These are phyloP conservation scores for Ochromonas danica DNA, from an alignment of 108 stramenopile genomes.

Conservation along the genomic window DNA sequence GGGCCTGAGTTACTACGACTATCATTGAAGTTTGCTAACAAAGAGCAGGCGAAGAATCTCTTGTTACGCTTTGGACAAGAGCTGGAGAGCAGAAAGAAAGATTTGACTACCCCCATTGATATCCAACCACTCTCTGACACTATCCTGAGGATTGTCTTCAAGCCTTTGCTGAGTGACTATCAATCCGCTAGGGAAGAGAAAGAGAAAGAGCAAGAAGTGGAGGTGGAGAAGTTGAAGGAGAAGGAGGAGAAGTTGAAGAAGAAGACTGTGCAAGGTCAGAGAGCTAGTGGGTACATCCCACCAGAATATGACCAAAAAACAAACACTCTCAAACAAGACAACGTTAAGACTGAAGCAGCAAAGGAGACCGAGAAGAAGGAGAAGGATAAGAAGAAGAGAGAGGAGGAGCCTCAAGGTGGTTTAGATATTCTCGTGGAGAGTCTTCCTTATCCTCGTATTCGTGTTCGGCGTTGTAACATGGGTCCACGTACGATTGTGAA, in stretches of 20 bases:
- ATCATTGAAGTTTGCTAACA: not conserved
- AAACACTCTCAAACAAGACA: too few relatives aligned
- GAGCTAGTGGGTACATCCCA: not conserved
- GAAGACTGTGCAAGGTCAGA: too few relatives aligned
- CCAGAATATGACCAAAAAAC: not conserved
- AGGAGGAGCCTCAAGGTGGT: constrained; percentile 39
- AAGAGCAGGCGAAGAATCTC: not conserved
- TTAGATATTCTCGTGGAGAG: constrained; percentile 49
- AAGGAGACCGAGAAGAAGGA: not conserved
- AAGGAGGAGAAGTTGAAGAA: not conserved
- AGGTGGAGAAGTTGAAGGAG: not conserved
- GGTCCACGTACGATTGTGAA: constrained; percentile 45
- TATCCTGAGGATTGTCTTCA: constrained; percentile 40
- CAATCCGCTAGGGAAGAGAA: constrained; percentile 48
- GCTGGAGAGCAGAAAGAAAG: not conserved
- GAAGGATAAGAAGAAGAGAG: not conserved
- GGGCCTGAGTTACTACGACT: constrained; percentile 46
- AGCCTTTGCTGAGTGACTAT: constrained; percentile 45
- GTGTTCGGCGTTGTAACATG: constrained; percentile 45
- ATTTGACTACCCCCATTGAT: not conserved
- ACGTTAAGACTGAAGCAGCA: not conserved
- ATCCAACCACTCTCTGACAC: not conserved
- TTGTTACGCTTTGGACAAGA: not conserved
- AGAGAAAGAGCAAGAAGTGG: constrained; percentile 20
- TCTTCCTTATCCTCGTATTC: constrained; percentile 39